Percentiles rank a stretch among this genome's conserved stretches.
These are phyloP conservation scores for Ruellia speciosa DNA, from an alignment of 305 asterid species.

Conservation along the genomic window DNA sequence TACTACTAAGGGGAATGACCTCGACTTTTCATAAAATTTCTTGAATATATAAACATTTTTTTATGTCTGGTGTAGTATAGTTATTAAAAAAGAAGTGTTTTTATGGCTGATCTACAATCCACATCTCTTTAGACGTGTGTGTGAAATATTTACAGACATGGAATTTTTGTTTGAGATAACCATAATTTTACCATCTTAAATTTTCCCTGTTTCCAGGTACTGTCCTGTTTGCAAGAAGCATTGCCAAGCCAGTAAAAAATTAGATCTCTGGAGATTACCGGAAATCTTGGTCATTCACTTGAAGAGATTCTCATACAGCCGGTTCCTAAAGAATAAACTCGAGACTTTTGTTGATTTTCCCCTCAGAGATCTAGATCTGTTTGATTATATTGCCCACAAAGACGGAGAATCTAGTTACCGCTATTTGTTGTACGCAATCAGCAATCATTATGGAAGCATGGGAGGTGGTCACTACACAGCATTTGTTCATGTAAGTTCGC, in stretches of 20 bases:
- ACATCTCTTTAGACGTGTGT: too few species aligned
- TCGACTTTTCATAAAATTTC: too few species aligned
- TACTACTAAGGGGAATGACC: too few species aligned
- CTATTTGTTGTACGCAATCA: conserved; percentile 77
- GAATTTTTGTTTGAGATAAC: too few species aligned
- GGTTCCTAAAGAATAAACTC: conserved; percentile 68
- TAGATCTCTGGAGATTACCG: conserved; percentile 92
- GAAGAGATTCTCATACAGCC: conserved; percentile 82
- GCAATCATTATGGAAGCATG: conserved; percentile 95
- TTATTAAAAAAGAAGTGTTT: too few species aligned
- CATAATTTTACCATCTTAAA: too few species aligned
- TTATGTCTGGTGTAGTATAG: too few species aligned
- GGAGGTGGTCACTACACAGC: conserved; percentile 98
- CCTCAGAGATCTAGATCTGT: conserved; percentile 68
- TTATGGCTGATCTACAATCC: not conserved
- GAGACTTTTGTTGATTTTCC: conserved; percentile 89
- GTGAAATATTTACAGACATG: too few species aligned
- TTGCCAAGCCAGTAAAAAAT: conserved; percentile 86
- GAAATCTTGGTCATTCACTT: conserved; percentile 84
- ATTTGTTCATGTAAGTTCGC: conserved; percentile 66
- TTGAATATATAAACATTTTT: too few species aligned
- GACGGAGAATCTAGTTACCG: conserved; percentile 48
- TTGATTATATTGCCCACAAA: conserved; percentile 48
- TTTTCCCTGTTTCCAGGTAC: conserved; percentile 38
- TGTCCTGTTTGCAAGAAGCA: conserved; percentile 87